phyloP scores from a whole-genome alignment of 495 filamentous ascomycete genomes.

The Hypomontagnella monticulosa region DNA sequence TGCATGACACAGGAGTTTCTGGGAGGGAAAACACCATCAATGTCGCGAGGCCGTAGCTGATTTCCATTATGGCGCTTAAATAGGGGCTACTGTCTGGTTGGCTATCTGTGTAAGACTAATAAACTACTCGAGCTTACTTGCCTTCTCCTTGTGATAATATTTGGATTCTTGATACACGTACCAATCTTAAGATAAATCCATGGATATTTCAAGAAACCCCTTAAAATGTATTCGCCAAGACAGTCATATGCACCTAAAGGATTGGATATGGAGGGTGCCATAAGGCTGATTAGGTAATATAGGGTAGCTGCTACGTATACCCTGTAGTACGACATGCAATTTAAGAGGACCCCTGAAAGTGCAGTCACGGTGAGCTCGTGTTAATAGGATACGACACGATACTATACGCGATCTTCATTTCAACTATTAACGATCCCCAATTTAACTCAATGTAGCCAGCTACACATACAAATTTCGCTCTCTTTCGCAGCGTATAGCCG shows the following conservation, averaged over 20 bases:
- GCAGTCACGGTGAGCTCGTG: constrained; percentile 21
- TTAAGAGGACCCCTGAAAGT: constrained; percentile 40
- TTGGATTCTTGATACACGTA: too few relatives aligned
- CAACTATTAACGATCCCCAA: background rate
- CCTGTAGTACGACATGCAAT: background rate
- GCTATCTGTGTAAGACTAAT: background rate
- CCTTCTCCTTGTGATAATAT: too few relatives aligned
- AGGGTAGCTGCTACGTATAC: background rate
- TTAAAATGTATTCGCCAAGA: background rate
- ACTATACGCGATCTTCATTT: background rate
- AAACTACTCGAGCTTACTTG: too few relatives aligned
- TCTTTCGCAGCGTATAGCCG: constrained; percentile 4
- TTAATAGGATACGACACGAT: constrained; percentile 12
- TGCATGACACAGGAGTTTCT: constrained; percentile 37
- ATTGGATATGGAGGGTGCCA: constrained; percentile 1
- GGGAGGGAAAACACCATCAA: constrained; percentile 5
- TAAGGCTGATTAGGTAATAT: constrained; percentile 35
- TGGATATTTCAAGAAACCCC: too few relatives aligned
- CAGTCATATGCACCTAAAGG: constrained; percentile 25
- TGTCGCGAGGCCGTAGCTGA: constrained; percentile 12
- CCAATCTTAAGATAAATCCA: too few relatives aligned
- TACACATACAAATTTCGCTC: constrained; percentile 2
- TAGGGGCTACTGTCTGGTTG: constrained; percentile 10
- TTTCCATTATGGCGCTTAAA: background rate
- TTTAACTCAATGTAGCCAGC: constrained; percentile 19